A percentile compares a stretch with the other conserved stretches of the same genome.
Evolutionary conservation across 2,329 filamentous ascomycete species (phyloP).

Genomic region (Monilinia polystroma): DNA sequence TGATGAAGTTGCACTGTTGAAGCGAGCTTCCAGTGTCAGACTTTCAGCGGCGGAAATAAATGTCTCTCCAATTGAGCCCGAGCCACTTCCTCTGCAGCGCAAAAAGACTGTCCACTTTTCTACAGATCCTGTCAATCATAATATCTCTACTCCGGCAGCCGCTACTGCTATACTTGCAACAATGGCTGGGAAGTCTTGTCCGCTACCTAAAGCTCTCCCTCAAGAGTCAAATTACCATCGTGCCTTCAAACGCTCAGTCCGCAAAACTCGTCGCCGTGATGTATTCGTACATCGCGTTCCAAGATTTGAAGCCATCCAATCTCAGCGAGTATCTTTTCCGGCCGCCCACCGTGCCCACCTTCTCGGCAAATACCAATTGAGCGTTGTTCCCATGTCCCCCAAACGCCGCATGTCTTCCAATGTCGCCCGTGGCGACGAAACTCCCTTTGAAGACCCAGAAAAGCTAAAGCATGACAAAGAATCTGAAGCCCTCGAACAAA

Average conservation of each 20-base stretch:
- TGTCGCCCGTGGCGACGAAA: conserved; percentile 69
- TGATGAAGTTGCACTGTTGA: conserved; percentile 38
- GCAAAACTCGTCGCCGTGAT: conserved; percentile 66
- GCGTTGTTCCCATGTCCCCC: conserved; percentile 64
- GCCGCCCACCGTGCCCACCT: conserved; percentile 77
- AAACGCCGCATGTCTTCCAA: conserved; percentile 72
- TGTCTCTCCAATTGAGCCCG: conserved; percentile 40
- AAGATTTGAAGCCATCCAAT: conserved; percentile 85
- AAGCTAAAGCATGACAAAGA: conserved; percentile 72
- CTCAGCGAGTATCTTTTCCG: conserved; percentile 72
- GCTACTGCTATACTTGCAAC: conserved; percentile 21
- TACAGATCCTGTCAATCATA: conserved; percentile 40
- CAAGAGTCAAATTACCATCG: conserved; percentile 82
- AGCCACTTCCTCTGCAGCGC: conserved; percentile 33
- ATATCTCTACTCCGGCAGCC: conserved; percentile 28
- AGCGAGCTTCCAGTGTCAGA: conserved; percentile 36
- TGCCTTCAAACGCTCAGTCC: conserved; percentile 74
- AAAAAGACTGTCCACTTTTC: conserved; percentile 81
- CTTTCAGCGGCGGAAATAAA: conserved; percentile 41
- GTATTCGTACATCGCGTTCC: conserved; percentile 81
- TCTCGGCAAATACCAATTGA: conserved; percentile 79
- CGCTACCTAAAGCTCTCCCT: conserved; percentile 51
- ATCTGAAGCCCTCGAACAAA: conserved; percentile 74
- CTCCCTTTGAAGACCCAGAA: conserved; percentile 60
- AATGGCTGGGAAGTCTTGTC: conserved; percentile 42